Percentiles rank a stretch among this genome's conserved stretches.
phyloP scores from a whole-genome alignment of 2,329 filamentous ascomycete species.

The Aphanoascus verrucosus region DNA sequence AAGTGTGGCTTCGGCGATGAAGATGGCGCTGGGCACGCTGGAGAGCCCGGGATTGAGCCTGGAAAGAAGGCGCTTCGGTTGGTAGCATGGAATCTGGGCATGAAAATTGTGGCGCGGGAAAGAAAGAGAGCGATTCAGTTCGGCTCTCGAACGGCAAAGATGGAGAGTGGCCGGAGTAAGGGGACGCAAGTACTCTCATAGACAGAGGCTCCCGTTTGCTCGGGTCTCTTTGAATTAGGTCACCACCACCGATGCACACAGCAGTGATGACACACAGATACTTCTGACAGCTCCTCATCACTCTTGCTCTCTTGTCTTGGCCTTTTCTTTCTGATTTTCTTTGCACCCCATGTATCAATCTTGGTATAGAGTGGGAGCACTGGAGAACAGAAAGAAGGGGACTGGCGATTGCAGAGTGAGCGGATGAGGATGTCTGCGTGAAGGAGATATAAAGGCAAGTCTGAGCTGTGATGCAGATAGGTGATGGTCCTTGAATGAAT shows the following conservation, averaged over 20 bases:
- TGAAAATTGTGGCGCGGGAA: constrained; percentile 63
- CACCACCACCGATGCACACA: background rate
- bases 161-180: constrained; percentile 56
- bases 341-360: background rate
- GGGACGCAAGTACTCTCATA: constrained; percentile 48
- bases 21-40: constrained; percentile 19
- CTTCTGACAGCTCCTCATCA: constrained; percentile 10
- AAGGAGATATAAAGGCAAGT: constrained; percentile 27
- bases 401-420: background rate
- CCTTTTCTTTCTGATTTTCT: background rate
- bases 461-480: constrained; percentile 22
- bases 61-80: constrained; percentile 74
- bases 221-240: background rate
- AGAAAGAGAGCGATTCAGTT: constrained; percentile 92
- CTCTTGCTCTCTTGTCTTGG: background rate
- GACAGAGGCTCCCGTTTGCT: background rate
- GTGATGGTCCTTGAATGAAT: too few relatives aligned
- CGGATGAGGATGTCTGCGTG: constrained; percentile 10
- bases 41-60: constrained; percentile 47
- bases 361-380: constrained; percentile 9
- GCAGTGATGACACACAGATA: constrained; percentile 17
- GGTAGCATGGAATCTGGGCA: constrained; percentile 61
- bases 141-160: constrained; percentile 70
- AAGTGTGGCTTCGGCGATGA: constrained; percentile 72
- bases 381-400: background rate